Evolutionary conservation across 2,329 filamentous ascomycete species (phyloP), one percentile per base, ranked within the genome.

Genomic region (Paecilomyces formosus): DNA sequence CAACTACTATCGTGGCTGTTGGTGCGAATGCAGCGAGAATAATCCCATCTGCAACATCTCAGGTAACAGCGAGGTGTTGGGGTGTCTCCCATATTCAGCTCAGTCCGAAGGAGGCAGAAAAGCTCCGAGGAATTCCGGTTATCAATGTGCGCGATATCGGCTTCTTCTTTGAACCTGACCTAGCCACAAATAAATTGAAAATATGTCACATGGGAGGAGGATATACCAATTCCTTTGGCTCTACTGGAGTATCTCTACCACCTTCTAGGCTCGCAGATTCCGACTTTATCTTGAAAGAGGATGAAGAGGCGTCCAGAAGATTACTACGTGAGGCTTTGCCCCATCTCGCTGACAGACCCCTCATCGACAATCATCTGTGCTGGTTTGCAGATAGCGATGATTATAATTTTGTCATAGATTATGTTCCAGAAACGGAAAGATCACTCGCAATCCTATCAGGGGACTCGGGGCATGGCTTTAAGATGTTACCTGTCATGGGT

Each of bases 141-240:
- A 84, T 81, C 0, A 85, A 86, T 56, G 80, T 81, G 1, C 79
- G 85, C 1, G 85, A 87, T 60, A 72, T 87, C 0, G 84, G 84
- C 0, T 87, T 87, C 74, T 84, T 85, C 71, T 87, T 87, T 58
- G 85, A 87, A 68, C 84, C 85, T 0, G 85, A 87, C 62, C 80
- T 77, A 0, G 75, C 78, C 60, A 86, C 83, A 0, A 78, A 79
- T 22, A 68, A 86, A 3, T 70, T 87, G 51, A 87, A 88, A 70
- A 65, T 88, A 9, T 86, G 83, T 63, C 82, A 83, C 0, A 78
- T 82, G 67, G 83, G 83, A 1, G 81, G 79, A 0, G 85, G 84
- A 0, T 85, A 77, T 61, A 75, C 77, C 55, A 82, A 84, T 62
- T 49, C 15, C 51, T 80, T 79, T 12, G 79, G 83, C 59, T 66